Conservation (phyloP, 2,329 filamentous ascomycete genomes). For the Xylaria sp. region DNA sequence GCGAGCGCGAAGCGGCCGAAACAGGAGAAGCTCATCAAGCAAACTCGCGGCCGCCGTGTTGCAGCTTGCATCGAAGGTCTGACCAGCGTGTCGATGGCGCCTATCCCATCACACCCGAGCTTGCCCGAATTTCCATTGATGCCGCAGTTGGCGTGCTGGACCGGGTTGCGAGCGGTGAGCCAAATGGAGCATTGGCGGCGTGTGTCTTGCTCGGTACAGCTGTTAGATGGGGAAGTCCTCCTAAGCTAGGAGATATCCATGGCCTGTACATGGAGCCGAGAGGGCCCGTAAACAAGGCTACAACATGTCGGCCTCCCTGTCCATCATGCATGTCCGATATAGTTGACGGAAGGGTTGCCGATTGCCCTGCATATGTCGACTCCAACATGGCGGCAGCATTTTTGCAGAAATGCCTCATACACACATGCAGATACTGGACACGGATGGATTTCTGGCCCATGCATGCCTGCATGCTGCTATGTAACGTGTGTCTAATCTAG, state of each 20-base stretch:
- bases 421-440: conserved; percentile 24
- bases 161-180: conserved; percentile 38
- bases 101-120: conserved; percentile 12
- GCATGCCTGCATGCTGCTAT: conserved; percentile 34
- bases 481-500: conserved; percentile 34
- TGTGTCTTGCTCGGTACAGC: conserved; percentile 28
- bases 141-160: conserved; percentile 37
- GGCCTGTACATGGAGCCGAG: conserved; percentile 30
- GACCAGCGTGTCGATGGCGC: conserved; percentile 12
- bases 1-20: conserved; percentile 17
- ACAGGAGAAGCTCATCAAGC: conserved; percentile 28
- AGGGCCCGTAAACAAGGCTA: conserved; percentile 41
- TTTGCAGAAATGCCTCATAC: conserved; percentile 42
- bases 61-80: conserved; percentile 21
- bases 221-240: conserved; percentile 38
- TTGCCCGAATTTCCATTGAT: conserved; percentile 25
- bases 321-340: conserved; percentile 33
- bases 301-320: conserved; percentile 25
- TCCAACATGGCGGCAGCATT: conserved; percentile 29
- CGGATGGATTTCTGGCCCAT: conserved; percentile 27
- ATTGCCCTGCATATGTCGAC: conserved; percentile 36
- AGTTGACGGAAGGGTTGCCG: conserved; percentile 38
- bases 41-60: conserved; percentile 6
- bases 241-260: conserved; percentile 13
- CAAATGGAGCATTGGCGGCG: conserved; percentile 28